Percentiles rank a stretch among this genome's conserved stretches.
These are phyloP conservation scores for Saccharomycopsis malanga DNA, from an alignment of 805 yeast genomes.

Conservation along the genomic window DNA sequence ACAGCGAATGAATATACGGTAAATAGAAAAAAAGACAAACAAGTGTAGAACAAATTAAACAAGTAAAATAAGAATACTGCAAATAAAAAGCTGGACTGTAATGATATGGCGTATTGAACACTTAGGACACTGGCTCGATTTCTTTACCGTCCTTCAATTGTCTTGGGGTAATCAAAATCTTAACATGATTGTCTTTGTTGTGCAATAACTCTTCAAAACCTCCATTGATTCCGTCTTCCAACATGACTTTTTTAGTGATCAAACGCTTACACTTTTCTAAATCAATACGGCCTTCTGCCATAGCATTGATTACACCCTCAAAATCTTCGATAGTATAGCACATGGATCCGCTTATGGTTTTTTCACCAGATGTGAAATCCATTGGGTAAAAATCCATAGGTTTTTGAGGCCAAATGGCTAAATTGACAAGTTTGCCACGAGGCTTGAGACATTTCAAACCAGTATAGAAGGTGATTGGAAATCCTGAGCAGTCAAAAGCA, in stretches of 20 bases:
- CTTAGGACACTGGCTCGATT: not conserved
- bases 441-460: constrained; percentile 35
- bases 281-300: constrained; percentile 33
- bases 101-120: too few relatives aligned
- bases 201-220: constrained; percentile 38
- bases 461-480: constrained; percentile 39
- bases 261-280: constrained; percentile 31
- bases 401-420: constrained; percentile 45
- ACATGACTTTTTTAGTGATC: constrained; percentile 35
- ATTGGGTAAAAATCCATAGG: constrained; percentile 38
- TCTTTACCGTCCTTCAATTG: constrained; percentile 11
- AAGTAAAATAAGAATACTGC: too few relatives aligned
- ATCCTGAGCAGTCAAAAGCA: constrained; percentile 50
- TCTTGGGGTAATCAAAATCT: constrained; percentile 36
- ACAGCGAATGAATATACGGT: too few relatives aligned
- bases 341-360: constrained; percentile 38
- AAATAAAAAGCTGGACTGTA: too few relatives aligned
- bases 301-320: constrained; percentile 35
- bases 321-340: constrained; percentile 40
- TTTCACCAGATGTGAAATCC: constrained; percentile 39
- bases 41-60: too few relatives aligned
- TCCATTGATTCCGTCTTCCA: constrained; percentile 35
- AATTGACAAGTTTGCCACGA: constrained; percentile 39
- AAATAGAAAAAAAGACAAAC: too few relatives aligned
- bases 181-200: constrained; percentile 40